These are phyloP conservation scores for Stellera chamaejasme DNA, from an alignment of 345 rosid genomes.

Conservation along the genomic window DNA sequence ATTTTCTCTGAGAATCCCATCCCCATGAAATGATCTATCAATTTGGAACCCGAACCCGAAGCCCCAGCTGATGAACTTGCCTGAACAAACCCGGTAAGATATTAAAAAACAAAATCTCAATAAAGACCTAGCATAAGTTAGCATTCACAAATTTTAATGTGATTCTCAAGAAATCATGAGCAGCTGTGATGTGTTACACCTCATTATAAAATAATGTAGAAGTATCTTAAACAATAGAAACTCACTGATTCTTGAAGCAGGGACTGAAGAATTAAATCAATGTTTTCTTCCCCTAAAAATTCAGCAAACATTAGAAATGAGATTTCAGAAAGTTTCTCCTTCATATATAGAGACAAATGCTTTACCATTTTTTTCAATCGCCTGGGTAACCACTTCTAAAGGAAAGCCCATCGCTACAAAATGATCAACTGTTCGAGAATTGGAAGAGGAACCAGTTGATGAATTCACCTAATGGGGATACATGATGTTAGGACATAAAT, in stretches of 20 bases:
- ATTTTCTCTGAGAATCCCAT: slow-evolving; percentile 48
- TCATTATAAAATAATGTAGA: neutral
- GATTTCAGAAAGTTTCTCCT: slow-evolving; percentile 4
- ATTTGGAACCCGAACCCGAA: slow-evolving; percentile 36
- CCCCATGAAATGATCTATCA: slow-evolving; percentile 38
- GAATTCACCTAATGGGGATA: slow-evolving; percentile 36
- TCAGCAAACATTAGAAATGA: slow-evolving; percentile 10
- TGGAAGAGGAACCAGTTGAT: slow-evolving; percentile 44
- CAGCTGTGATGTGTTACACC: neutral
- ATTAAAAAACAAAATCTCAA: neutral
- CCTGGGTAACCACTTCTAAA: slow-evolving; percentile 48
- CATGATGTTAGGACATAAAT: neutral
- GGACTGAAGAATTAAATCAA: slow-evolving; percentile 39
- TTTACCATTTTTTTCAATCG: slow-evolving; percentile 59
- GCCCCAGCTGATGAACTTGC: slow-evolving; percentile 27
- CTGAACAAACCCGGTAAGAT: slow-evolving; percentile 2
- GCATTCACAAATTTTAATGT: neutral
- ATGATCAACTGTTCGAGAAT: slow-evolving; percentile 40
- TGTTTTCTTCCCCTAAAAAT: slow-evolving; percentile 41
- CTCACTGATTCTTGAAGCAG: slow-evolving; percentile 50
- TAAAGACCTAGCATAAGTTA: neutral
- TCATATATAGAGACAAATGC: neutral
- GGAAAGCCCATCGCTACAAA: slow-evolving; percentile 74
- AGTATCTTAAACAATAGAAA: slow-evolving; percentile 6
- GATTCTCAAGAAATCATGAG: neutral